phyloP scores from a whole-genome alignment of 2,329 filamentous ascomycete genomes.

The Cladophialophora chaetospira region DNA sequence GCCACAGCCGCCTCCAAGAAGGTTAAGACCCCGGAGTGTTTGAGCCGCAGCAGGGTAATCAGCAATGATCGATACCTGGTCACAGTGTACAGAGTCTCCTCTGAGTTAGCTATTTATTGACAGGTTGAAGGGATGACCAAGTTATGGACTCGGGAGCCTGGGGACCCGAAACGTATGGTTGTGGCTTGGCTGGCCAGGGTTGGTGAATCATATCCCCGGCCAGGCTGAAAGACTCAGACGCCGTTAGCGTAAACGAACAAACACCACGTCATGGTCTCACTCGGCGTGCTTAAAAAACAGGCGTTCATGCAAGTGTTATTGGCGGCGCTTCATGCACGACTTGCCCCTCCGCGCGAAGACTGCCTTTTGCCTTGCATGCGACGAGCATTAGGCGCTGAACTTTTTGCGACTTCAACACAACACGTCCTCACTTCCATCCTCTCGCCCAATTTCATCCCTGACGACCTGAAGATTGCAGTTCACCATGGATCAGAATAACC shows the following conservation, averaged over 20 bases:
- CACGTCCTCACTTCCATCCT: not conserved
- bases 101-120: no score
- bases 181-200: not conserved
- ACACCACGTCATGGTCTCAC: slow-evolving; percentile 16
- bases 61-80: no score
- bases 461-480: not conserved
- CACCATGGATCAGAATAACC: slow-evolving; percentile 44
- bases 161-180: not conserved
- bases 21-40: no score
- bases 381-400: slow-evolving; percentile 10
- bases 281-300: slow-evolving; percentile 11
- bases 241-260: slow-evolving; percentile 19
- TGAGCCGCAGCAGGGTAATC: no score
- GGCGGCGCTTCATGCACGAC: not conserved
- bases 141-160: not conserved
- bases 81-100: no score
- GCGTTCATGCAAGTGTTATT: not conserved
- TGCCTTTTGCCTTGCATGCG: slow-evolving; percentile 7
- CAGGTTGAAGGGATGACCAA: no score
- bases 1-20: no score
- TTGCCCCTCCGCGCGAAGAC: not conserved
- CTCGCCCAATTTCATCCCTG: not conserved
- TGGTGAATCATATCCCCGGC: not conserved
- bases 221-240: slow-evolving; percentile 4
- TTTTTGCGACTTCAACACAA: not conserved